Evolutionary conservation across 441 rosid species (phyloP).

Genomic region (Breynia disticha): DNA sequence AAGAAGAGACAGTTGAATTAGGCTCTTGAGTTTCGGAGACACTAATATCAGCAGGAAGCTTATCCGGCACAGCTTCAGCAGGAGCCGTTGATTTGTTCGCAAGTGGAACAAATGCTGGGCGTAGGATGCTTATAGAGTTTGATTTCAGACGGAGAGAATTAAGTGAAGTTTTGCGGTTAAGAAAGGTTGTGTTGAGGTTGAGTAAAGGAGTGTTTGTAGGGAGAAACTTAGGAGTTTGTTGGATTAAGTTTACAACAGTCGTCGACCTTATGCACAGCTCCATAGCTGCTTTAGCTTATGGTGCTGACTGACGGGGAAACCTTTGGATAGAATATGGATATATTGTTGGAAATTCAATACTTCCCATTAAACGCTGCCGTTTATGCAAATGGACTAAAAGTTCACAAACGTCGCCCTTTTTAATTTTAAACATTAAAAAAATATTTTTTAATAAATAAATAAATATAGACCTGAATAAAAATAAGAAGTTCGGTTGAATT

Average conservation of each 20-base stretch:
- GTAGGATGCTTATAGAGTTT: constrained; percentile 12
- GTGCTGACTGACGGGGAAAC: not conserved
- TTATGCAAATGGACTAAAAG: too few species aligned
- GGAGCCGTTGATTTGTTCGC: constrained; percentile 21
- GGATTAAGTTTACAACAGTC: constrained; percentile 18
- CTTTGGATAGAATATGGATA: not conserved
- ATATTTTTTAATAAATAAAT: too few species aligned
- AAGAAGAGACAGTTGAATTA: constrained; percentile 54
- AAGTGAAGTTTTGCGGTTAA: constrained; percentile 8
- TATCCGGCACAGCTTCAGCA: constrained; percentile 31
- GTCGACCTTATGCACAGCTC: constrained; percentile 50
- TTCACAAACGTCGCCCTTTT: too few species aligned
- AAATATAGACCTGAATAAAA: too few species aligned
- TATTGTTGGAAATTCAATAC: too few species aligned
- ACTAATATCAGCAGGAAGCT: constrained; percentile 62
- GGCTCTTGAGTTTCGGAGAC: constrained; percentile 53
- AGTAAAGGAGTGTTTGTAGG: constrained; percentile 8
- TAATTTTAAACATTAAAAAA: too few species aligned
- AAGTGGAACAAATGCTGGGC: constrained; percentile 10
- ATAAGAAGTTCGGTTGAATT: too few species aligned
- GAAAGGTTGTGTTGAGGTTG: constrained; percentile 17
- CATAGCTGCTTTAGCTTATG: constrained; percentile 24
- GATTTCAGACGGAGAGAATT: constrained; percentile 8
- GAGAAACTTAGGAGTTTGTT: constrained; percentile 6
- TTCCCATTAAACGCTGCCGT: too few species aligned